A percentile compares a stretch with the other conserved stretches of the same genome.
Conservation (phyloP, 805 yeast genomes). For the Nakazawaea wyomingensis region DNA sequence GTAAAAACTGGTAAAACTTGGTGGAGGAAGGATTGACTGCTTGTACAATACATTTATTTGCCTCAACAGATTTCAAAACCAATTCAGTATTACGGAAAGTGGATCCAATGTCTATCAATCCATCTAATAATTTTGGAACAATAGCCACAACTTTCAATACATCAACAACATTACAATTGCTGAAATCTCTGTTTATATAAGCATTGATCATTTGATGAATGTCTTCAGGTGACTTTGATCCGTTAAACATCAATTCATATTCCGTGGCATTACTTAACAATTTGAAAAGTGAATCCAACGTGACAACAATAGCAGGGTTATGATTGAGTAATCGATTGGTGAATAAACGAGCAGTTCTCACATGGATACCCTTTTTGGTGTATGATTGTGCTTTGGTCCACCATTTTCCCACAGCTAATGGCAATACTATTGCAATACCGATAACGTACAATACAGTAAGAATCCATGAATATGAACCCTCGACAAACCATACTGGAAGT, state of each 20-base stretch:
- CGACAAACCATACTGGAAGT: slow-evolving; percentile 84
- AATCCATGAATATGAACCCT: slow-evolving; percentile 66
- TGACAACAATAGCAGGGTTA: slow-evolving; percentile 62
- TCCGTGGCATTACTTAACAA: slow-evolving; percentile 68
- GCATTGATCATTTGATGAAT: slow-evolving; percentile 47
- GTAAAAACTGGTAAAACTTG: slow-evolving; percentile 60
- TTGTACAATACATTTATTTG: slow-evolving; percentile 68
- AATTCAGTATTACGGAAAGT: slow-evolving; percentile 71
- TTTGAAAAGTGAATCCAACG: slow-evolving; percentile 50
- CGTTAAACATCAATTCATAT: slow-evolving; percentile 38
- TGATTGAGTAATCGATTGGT: slow-evolving; percentile 69
- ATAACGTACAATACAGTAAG: slow-evolving; percentile 58
- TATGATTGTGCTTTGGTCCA: slow-evolving; percentile 79
- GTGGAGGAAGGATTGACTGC: slow-evolving; percentile 54
- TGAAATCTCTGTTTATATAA: slow-evolving; percentile 51
- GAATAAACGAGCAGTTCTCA: slow-evolving; percentile 75
- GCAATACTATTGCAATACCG: slow-evolving; percentile 73
- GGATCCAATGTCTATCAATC: slow-evolving; percentile 76
- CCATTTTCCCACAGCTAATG: slow-evolving; percentile 80
- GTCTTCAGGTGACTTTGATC: slow-evolving; percentile 37
- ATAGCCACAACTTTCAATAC: slow-evolving; percentile 56
- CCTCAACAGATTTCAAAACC: slow-evolving; percentile 52
- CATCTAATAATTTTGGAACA: slow-evolving; percentile 61
- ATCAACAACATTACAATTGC: slow-evolving; percentile 26
- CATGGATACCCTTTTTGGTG: slow-evolving; percentile 79